These are phyloP conservation scores for Botrytis squamosa DNA, from an alignment of 2,329 filamentous ascomycete species.

Conservation along the genomic window DNA sequence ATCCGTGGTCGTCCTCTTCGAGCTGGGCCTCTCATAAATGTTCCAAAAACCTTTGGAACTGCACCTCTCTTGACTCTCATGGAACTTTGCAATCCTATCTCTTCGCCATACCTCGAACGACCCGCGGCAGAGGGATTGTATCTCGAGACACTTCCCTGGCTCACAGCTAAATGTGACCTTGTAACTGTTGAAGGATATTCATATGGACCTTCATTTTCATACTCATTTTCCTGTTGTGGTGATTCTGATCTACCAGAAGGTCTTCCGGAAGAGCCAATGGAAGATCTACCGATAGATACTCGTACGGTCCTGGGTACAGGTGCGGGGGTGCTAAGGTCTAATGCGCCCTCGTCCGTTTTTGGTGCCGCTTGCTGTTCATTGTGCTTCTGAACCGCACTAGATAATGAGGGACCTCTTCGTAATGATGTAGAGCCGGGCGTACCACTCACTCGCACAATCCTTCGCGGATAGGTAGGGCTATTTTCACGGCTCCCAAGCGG, in stretches of 20 bases:
- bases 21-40: slow-evolving; percentile 77
- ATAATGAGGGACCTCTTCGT: slow-evolving; percentile 35
- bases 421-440: slow-evolving; percentile 36
- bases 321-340: slow-evolving; percentile 38
- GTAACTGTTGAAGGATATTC: slow-evolving; percentile 48
- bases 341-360: slow-evolving; percentile 32
- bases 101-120: slow-evolving; percentile 58
- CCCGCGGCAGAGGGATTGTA: slow-evolving; percentile 50
- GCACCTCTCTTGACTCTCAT: slow-evolving; percentile 76
- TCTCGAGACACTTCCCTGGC: slow-evolving; percentile 54
- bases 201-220: slow-evolving; percentile 27
- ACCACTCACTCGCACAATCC: slow-evolving; percentile 38
- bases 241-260: slow-evolving; percentile 32
- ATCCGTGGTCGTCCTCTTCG: slow-evolving; percentile 68
- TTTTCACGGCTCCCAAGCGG: slow-evolving; percentile 26
- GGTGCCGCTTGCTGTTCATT: slow-evolving; percentile 29
- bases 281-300: slow-evolving; percentile 33
- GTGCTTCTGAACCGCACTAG: slow-evolving; percentile 31
- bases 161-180: slow-evolving; percentile 48
- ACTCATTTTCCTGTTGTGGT: slow-evolving; percentile 29
- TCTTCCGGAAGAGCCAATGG: slow-evolving; percentile 35
- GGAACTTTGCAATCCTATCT: slow-evolving; percentile 66
- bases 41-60: slow-evolving; percentile 62
- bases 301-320: slow-evolving; percentile 36
- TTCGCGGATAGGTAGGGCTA: slow-evolving; percentile 34